Evolutionary conservation across 2,329 filamentous ascomycete genomes (phyloP).

Genomic region (Lachnellula hyalina): DNA sequence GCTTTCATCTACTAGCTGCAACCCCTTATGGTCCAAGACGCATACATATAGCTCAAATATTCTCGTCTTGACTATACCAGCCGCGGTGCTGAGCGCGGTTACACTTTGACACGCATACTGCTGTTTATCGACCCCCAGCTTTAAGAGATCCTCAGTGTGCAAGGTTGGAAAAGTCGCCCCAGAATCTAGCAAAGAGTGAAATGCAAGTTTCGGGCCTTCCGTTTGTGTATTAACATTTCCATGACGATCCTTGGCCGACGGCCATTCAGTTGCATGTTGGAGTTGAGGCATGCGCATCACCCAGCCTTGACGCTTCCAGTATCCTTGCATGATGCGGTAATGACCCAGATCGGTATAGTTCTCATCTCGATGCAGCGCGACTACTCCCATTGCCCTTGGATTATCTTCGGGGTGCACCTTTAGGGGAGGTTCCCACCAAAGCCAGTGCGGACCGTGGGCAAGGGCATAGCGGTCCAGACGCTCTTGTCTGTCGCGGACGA

Average conservation of each 20-base stretch:
- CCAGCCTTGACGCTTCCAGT: constrained; percentile 18
- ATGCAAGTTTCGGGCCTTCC: constrained; percentile 29
- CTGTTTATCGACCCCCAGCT: constrained; percentile 31
- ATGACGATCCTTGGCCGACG: not conserved
- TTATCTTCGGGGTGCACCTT: constrained; percentile 17
- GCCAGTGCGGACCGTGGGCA: constrained; percentile 37
- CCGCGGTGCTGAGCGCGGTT: constrained; percentile 19
- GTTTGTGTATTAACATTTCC: constrained; percentile 10
- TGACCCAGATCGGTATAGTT: constrained; percentile 2
- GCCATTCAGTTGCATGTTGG: not conserved
- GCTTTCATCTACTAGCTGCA: constrained; percentile 26
- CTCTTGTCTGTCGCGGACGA: constrained; percentile 34
- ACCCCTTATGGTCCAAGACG: constrained; percentile 24
- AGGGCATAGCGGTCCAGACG: constrained; percentile 37
- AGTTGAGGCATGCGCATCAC: constrained; percentile 11
- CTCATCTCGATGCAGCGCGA: constrained; percentile 1
- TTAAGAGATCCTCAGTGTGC: constrained; percentile 31
- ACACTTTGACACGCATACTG: constrained; percentile 36
- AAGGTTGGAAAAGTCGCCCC: constrained; percentile 40
- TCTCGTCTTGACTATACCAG: constrained; percentile 12
- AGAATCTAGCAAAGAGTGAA: constrained; percentile 37
- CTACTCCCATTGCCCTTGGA: not conserved
- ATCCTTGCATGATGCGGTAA: constrained; percentile 16
- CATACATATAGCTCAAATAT: constrained; percentile 35
- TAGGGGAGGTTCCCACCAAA: constrained; percentile 43